Evolutionary conservation across 1,284 basidiomycete genomes (phyloP), one percentile per base, ranked within the genome.

Genomic region (Cerrena zonata): DNA sequence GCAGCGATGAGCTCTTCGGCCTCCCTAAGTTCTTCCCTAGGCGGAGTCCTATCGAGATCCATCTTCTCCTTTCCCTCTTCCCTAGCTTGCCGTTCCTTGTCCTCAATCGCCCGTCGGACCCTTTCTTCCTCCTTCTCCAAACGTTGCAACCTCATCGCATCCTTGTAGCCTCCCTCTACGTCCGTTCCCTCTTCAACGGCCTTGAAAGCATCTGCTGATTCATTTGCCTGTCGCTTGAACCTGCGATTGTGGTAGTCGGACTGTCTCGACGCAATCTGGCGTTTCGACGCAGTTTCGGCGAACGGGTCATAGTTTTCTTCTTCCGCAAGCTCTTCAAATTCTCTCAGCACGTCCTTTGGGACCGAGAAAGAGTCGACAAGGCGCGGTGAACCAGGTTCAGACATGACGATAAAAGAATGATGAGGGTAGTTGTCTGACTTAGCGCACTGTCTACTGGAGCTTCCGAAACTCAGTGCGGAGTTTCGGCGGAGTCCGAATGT

Each of bases 161-260:
- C 94, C 66, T 91, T 94, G 70, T 99, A 99, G 4, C 89, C 89
- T 50, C 91, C 91, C 64, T 93, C 90, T 5, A 81, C 80, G 18
- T 79, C 81, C 52, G 74, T 75, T 0, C 81, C 86, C 40, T 84
- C 82, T 45, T 79, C 82, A 1, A 62, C 70, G 23, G 79, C 71
- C 56, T 82, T 74, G 64, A 93, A 93, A 0, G 86, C 89, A 71
- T 93, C 91, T 11, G 78, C 79, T 55, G 86, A 87, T 47, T 89
- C 86, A 58, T 84, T 76, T 21, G 83, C 88, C 55, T 85, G 79
- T 45, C 94, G 84, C 61, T 80, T 80, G 72, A 98, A 99, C 36
- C 94, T 82, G 52, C 94, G 83, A 60, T 89, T 85, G 65, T 99
- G 96, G 66, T 99, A 99, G 70, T 98, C 95, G 53, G 86, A 90